Percentiles rank a stretch among this genome's conserved stretches.
These are phyloP conservation scores for Abortiporus biennis DNA, from an alignment of 1,284 basidiomycete genomes.

Conservation along the genomic window DNA sequence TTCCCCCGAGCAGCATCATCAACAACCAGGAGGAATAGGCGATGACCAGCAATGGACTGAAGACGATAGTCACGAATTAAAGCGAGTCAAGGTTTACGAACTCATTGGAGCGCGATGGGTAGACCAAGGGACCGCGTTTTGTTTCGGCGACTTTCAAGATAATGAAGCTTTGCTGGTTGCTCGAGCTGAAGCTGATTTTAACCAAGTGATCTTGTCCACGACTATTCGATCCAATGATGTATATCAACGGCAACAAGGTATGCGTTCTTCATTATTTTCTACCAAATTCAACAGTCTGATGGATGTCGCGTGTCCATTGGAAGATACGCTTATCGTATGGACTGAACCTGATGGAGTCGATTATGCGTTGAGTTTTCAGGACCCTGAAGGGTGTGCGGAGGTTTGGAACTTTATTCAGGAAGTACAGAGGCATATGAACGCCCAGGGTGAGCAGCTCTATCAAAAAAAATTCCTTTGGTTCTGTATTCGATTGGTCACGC, in stretches of 20 bases:
- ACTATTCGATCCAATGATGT: conserved; percentile 79
- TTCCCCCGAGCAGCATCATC: neutral
- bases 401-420: conserved; percentile 97
- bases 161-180: conserved; percentile 82
- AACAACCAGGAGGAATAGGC: conserved; percentile 9
- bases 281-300: conserved; percentile 1
- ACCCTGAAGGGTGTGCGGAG: conserved; percentile 92
- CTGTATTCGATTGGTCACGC: neutral
- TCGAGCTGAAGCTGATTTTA: conserved; percentile 70
- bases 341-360: conserved; percentile 94
- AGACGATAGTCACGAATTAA: conserved; percentile 31
- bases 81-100: conserved; percentile 74
- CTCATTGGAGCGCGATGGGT: conserved; percentile 85
- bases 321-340: conserved; percentile 98
- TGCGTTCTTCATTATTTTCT: conserved; percentile 20
- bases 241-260: conserved; percentile 90
- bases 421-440: conserved; percentile 83
- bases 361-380: conserved; percentile 96
- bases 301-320: too few relatives aligned
- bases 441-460: conserved; percentile 38
- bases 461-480: conserved; percentile 3
- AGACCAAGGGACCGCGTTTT: conserved; percentile 92
- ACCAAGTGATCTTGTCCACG: conserved; percentile 67
- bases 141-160: conserved; percentile 82
- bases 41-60: conserved; percentile 28